Conservation (phyloP, 768 basidiomycete species). For the Auriscalpium microsporum region DNA sequence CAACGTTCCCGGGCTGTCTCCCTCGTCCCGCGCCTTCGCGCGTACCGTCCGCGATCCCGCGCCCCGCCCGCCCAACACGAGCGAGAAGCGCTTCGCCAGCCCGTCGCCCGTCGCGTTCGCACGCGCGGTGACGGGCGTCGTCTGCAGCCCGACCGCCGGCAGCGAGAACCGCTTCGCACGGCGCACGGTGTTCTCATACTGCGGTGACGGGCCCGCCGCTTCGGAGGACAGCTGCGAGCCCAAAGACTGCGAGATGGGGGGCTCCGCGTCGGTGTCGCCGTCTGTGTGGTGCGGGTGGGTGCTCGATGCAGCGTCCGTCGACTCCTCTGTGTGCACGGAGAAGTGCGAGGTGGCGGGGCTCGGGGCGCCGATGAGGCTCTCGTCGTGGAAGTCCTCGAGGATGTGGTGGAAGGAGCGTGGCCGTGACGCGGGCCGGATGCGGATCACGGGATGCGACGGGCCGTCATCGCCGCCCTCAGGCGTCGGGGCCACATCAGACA, state of each 20-base stretch:
- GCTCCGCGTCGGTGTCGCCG: conserved; percentile 4
- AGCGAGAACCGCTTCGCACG: conserved; percentile 64
- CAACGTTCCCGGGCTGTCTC: conserved; percentile 12
- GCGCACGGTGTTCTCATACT: conserved; percentile 54
- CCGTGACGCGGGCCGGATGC: conserved; percentile 28
- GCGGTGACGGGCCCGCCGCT: conserved; percentile 9
- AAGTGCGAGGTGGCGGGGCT: conserved; percentile 22
- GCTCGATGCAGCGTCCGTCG: conserved; percentile 15
- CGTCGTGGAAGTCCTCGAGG: conserved; percentile 48
- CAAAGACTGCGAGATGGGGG: neutral
- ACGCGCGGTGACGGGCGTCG: conserved; percentile 59
- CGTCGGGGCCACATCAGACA: neutral
- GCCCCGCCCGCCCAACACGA: conserved; percentile 40
- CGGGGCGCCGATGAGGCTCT: neutral
- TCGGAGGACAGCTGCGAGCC: neutral
- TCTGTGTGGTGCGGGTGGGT: conserved; percentile 14
- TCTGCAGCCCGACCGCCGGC: conserved; percentile 70
- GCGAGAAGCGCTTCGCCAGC: conserved; percentile 46
- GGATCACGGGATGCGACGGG: conserved; percentile 17
- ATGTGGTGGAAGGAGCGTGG: conserved; percentile 62
- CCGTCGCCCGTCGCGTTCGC: conserved; percentile 30
- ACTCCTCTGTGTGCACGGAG: conserved; percentile 18
- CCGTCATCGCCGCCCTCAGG: conserved; percentile 3
- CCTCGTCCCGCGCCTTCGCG: conserved; percentile 3
- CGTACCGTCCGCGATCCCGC: conserved; percentile 1